Conservation (phyloP, 345 rosid species). For the Eucalyptus microcorys region DNA sequence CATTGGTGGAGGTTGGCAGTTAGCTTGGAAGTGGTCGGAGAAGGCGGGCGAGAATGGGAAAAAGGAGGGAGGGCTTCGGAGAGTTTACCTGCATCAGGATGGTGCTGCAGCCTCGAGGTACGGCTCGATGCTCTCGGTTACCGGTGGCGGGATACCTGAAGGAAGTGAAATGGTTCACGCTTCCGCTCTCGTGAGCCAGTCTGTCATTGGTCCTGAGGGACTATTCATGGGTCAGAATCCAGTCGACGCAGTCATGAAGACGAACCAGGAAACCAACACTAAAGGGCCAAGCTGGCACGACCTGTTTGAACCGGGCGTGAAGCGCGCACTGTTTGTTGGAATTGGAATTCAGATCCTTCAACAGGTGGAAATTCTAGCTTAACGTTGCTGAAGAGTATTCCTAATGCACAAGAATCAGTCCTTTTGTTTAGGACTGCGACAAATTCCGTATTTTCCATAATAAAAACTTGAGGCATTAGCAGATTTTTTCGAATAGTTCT, state of each 20-base stretch:
- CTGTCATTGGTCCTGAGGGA: constrained; percentile 4
- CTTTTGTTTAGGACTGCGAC: not conserved
- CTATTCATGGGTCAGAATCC: not conserved
- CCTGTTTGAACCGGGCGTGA: constrained; percentile 32
- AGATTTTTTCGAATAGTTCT: not conserved
- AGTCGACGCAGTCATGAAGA: not conserved
- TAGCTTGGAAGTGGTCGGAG: constrained; percentile 20
- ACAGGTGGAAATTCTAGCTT: constrained; percentile 7
- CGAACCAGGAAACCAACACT: not conserved
- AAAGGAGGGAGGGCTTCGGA: constrained; percentile 14
- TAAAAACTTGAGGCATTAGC: not conserved
- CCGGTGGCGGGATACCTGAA: not conserved
- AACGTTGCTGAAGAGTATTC: not conserved
- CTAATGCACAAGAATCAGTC: not conserved
- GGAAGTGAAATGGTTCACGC: constrained; percentile 11
- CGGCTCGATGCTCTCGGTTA: constrained; percentile 10
- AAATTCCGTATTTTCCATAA: not conserved
- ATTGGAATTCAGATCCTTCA: constrained; percentile 33
- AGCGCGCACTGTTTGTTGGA: constrained; percentile 31
- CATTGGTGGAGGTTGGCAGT: constrained; percentile 40
- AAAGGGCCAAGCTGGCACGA: constrained; percentile 1
- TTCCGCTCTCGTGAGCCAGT: constrained; percentile 25
- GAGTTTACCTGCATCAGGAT: constrained; percentile 24
- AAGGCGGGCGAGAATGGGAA: constrained; percentile 7
- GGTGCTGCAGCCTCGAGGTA: not conserved